Conservation (phyloP, 495 filamentous ascomycete species). For the Hyaloscypha variabilis region DNA sequence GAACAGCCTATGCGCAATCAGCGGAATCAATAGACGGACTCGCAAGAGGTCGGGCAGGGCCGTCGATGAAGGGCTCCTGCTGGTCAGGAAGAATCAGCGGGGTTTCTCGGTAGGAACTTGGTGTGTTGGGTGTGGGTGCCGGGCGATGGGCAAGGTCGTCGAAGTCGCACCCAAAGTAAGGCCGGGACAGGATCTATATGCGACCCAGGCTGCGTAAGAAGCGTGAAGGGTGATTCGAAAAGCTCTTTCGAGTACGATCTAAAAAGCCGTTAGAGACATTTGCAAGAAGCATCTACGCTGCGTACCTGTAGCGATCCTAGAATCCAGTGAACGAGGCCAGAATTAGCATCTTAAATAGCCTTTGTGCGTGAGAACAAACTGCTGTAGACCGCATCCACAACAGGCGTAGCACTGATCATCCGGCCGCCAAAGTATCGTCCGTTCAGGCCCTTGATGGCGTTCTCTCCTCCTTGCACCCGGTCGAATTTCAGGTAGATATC, state of each 20-base stretch:
- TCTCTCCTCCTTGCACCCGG: conserved; percentile 90
- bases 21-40: conserved; percentile 11
- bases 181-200: neutral
- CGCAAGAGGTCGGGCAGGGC: neutral
- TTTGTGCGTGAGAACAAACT: conserved; percentile 90
- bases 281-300: neutral
- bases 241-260: neutral
- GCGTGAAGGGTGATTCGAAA: neutral
- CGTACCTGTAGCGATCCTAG: conserved; percentile 30
- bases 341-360: conserved; percentile 63
- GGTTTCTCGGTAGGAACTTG: conserved; percentile 20
- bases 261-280: neutral
- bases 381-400: conserved; percentile 98
- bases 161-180: neutral
- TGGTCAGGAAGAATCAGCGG: conserved; percentile 28
- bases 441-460: conserved; percentile 96
- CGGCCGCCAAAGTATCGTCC: conserved; percentile 91
- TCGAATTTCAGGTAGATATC: conserved; percentile 99
- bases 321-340: conserved; percentile 31
- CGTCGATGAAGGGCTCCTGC: conserved; percentile 24
- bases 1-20: conserved; percentile 5
- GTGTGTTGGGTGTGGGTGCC: neutral
- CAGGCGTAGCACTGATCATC: conserved; percentile 89
- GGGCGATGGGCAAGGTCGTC: neutral
- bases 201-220: neutral